A percentile compares a stretch with the other conserved stretches of the same genome.
Conservation (phyloP, 1,139 yeast species). For the Zygoascus hellenicus region DNA sequence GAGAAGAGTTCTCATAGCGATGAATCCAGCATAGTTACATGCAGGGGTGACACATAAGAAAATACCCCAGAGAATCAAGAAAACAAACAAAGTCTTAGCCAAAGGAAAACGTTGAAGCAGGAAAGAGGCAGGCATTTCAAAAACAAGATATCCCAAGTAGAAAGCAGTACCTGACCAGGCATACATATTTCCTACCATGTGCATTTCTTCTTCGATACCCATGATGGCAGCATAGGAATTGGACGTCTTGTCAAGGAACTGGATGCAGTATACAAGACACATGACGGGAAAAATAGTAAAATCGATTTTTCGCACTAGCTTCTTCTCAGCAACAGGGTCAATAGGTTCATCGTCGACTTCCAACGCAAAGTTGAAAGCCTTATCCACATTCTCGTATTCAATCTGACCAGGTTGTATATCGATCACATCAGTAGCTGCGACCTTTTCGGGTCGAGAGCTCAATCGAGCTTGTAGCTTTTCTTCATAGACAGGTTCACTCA, state of each 20-base stretch:
- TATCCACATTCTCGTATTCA: slow-evolving; percentile 3
- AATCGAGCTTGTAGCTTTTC: not conserved
- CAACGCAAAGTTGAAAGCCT: slow-evolving; percentile 8
- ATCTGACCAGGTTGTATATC: slow-evolving; percentile 4
- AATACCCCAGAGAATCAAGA: slow-evolving; percentile 45
- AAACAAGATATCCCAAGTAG: slow-evolving; percentile 44
- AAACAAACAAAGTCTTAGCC: slow-evolving; percentile 38
- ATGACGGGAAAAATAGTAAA: slow-evolving; percentile 43
- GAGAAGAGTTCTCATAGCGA: slow-evolving; percentile 43
- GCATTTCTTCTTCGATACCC: slow-evolving; percentile 37
- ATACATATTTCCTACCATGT: slow-evolving; percentile 40
- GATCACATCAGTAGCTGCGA: slow-evolving; percentile 1
- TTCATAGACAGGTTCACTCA: not conserved
- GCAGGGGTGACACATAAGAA: slow-evolving; percentile 43
- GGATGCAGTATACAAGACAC: slow-evolving; percentile 37
- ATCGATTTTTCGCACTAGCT: slow-evolving; percentile 49
- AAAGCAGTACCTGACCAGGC: slow-evolving; percentile 45
- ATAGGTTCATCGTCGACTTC: slow-evolving; percentile 12
- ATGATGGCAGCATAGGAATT: slow-evolving; percentile 42
- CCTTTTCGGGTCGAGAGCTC: not conserved
- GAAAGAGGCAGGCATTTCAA: slow-evolving; percentile 34
- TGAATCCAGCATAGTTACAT: slow-evolving; percentile 39
- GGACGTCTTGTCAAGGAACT: slow-evolving; percentile 37
- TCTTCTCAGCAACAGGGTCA: slow-evolving; percentile 31
- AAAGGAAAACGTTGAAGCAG: slow-evolving; percentile 45